These are phyloP conservation scores for Hanseniaspora vineae DNA, from an alignment of 805 yeast genomes.

Conservation along the genomic window DNA sequence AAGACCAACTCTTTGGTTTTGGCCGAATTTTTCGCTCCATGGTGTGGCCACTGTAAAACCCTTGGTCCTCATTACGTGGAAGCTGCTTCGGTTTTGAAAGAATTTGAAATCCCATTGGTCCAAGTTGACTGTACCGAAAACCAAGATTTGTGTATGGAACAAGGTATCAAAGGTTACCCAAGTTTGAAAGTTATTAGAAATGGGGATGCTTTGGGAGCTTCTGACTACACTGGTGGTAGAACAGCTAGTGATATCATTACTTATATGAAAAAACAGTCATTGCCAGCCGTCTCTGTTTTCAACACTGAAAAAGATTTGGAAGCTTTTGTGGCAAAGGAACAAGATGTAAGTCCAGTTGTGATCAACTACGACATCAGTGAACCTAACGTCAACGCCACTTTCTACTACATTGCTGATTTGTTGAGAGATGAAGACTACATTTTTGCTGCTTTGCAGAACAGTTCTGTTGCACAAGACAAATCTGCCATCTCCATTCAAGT, in stretches of 20 bases:
- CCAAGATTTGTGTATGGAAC: constrained; percentile 52
- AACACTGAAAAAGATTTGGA: constrained; percentile 34
- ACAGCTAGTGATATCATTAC: constrained; percentile 62
- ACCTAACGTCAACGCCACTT: constrained; percentile 38
- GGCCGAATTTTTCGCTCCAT: constrained; percentile 87
- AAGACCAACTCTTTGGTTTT: constrained; percentile 63
- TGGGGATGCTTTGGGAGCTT: constrained; percentile 27
- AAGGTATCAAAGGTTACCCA: constrained; percentile 72
- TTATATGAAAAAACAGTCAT: constrained; percentile 69
- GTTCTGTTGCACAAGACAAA: background rate
- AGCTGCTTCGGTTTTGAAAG: constrained; percentile 65
- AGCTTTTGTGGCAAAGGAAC: constrained; percentile 20
- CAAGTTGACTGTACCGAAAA: constrained; percentile 81
- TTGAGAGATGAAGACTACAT: constrained; percentile 46
- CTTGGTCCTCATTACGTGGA: constrained; percentile 68
- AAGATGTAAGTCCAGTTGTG: constrained; percentile 30
- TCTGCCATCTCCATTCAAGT: constrained; percentile 16
- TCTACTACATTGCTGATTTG: constrained; percentile 43
- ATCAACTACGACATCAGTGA: constrained; percentile 36
- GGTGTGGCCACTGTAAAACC: constrained; percentile 95
- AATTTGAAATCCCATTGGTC: constrained; percentile 56
- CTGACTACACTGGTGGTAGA: constrained; percentile 79
- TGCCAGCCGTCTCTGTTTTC: constrained; percentile 56
- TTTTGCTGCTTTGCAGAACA: constrained; percentile 32
- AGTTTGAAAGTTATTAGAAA: constrained; percentile 59